These are phyloP conservation scores for Heracleum sosnowskyi DNA, from an alignment of 129 eudicot species.

Conservation along the genomic window DNA sequence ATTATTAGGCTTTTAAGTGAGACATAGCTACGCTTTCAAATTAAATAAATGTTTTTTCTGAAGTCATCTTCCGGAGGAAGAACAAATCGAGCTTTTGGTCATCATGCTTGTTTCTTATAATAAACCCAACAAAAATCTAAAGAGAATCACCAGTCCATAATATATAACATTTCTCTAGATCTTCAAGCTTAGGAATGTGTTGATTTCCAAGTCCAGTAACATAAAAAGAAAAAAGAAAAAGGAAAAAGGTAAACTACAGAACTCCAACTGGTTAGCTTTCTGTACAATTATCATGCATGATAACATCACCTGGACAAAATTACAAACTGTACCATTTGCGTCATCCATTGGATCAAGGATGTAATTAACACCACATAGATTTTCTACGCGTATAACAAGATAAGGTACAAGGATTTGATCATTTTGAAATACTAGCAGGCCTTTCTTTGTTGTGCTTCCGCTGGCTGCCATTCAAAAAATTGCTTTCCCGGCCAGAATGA, in stretches of 20 bases:
- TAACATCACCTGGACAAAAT: not conserved
- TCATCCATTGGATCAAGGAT: not conserved
- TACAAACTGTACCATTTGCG: not conserved
- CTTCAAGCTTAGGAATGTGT: not conserved
- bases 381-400: not conserved
- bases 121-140: no score
- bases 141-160: no score
- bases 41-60: no score
- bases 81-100: not conserved
- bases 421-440: not conserved
- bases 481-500: conserved; percentile 31
- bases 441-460: conserved; percentile 19
- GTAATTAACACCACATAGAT: not conserved
- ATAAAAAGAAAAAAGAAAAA: no score
- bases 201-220: not conserved
- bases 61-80: not conserved
- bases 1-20: no score
- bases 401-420: not conserved
- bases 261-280: not conserved
- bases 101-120: not conserved
- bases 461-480: conserved; percentile 21
- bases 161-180: not conserved
- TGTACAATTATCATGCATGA: not conserved
- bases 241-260: not conserved
- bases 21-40: no score